A percentile compares a stretch with the other conserved stretches of the same genome.
Evolutionary conservation across 2,329 filamentous ascomycete species (phyloP).

Genomic region (Penicillium aurantiogriseum): DNA sequence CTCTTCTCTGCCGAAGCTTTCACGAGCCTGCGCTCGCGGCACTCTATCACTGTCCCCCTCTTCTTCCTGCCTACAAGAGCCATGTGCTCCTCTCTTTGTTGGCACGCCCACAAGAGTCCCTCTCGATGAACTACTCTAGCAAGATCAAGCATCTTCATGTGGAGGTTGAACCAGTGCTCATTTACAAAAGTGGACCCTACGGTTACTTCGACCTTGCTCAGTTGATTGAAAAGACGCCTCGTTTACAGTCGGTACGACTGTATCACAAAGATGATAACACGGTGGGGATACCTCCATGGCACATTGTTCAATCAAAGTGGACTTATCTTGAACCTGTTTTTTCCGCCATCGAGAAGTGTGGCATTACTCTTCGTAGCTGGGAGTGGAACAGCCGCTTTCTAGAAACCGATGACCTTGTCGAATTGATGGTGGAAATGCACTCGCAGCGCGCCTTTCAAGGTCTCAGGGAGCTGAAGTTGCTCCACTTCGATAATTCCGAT

Average conservation of each 20-base stretch:
- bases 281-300: constrained; percentile 33
- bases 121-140: constrained; percentile 62
- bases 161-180: constrained; percentile 60
- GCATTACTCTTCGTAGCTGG: constrained; percentile 51
- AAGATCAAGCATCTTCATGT: constrained; percentile 71
- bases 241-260: constrained; percentile 68
- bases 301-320: constrained; percentile 55
- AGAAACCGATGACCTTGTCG: constrained; percentile 35
- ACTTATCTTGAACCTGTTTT: constrained; percentile 67
- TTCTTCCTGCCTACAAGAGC: constrained; percentile 54
- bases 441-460: constrained; percentile 53
- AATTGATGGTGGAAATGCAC: constrained; percentile 56
- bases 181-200: constrained; percentile 53
- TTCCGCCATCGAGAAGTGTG: constrained; percentile 55
- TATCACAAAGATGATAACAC: constrained; percentile 64
- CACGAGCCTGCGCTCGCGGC: constrained; percentile 70
- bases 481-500: constrained; percentile 42
- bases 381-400: constrained; percentile 56
- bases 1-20: constrained; percentile 63
- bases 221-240: constrained; percentile 64
- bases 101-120: constrained; percentile 50
- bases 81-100: constrained; percentile 55
- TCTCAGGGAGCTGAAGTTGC: constrained; percentile 37
- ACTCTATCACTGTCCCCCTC: constrained; percentile 67
- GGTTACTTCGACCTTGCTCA: constrained; percentile 56